phyloP scores from a whole-genome alignment of 768 basidiomycete genomes.

The Kwoniella bestiolae region DNA sequence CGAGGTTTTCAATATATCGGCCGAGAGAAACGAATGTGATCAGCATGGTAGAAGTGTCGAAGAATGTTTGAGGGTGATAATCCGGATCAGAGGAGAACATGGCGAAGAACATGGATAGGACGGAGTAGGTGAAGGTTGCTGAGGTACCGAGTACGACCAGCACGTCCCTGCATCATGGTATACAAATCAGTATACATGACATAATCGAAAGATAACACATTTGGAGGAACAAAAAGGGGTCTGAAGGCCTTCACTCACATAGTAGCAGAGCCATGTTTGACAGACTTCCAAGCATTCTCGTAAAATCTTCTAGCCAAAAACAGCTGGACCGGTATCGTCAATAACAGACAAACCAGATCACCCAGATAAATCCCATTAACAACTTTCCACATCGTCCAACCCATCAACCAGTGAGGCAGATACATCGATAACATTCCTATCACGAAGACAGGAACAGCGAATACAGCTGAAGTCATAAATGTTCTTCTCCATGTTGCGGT shows the following conservation, averaged over 20 bases:
- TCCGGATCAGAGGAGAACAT: slow-evolving; percentile 62
- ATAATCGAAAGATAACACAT: no score
- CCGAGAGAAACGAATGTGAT: slow-evolving; percentile 96
- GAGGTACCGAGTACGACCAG: slow-evolving; percentile 94
- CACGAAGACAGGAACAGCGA: slow-evolving; percentile 94
- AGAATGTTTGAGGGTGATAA: slow-evolving; percentile 85
- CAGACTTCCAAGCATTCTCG: slow-evolving; percentile 82
- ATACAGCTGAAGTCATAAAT: slow-evolving; percentile 72
- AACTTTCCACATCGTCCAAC: slow-evolving; percentile 59
- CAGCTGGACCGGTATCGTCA: slow-evolving; percentile 91
- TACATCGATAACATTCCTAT: slow-evolving; percentile 79
- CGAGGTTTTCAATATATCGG: slow-evolving; percentile 91
- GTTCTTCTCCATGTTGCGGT: slow-evolving; percentile 70
- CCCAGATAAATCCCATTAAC: slow-evolving; percentile 75
- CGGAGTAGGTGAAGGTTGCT: slow-evolving; percentile 88
- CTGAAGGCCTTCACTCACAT: no score
- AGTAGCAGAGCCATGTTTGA: slow-evolving; percentile 85
- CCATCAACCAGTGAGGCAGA: slow-evolving; percentile 56
- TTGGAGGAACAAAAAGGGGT: no score
- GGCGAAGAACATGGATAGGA: slow-evolving; percentile 70
- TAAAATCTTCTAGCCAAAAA: slow-evolving; percentile 90
- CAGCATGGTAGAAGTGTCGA: slow-evolving; percentile 98
- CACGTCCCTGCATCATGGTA: slow-evolving; percentile 70
- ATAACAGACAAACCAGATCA: slow-evolving; percentile 72
- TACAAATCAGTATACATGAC: neutral